A percentile compares a stretch with the other conserved stretches of the same genome.
Conservation (phyloP, 768 basidiomycete species). For the Pisolithus albus region DNA sequence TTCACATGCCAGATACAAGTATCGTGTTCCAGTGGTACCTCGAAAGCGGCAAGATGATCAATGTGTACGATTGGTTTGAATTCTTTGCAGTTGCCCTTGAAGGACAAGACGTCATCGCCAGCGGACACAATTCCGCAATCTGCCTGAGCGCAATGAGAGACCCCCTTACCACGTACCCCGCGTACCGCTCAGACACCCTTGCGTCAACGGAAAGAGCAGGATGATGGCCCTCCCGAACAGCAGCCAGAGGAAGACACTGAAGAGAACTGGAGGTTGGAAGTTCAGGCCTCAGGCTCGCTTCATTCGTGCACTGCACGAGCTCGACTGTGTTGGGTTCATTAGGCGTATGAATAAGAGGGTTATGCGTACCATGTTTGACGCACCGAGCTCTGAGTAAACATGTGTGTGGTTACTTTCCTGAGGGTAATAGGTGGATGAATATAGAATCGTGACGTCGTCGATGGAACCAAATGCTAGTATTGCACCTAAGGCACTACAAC, state of each 20-base stretch:
- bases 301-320: constrained; percentile 73
- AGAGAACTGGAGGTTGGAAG: constrained; percentile 52
- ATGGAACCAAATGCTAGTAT: too few relatives aligned
- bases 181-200: neutral
- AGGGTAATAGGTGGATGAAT: too few relatives aligned
- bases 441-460: too few relatives aligned
- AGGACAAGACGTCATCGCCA: constrained; percentile 32
- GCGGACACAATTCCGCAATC: neutral
- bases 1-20: constrained; percentile 64
- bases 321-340: too few relatives aligned
- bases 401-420: constrained; percentile 8
- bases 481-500: too few relatives aligned
- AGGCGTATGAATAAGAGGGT: too few relatives aligned
- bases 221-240: too few relatives aligned
- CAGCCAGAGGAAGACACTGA: constrained; percentile 19
- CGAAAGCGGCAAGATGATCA: constrained; percentile 76
- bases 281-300: constrained; percentile 73
- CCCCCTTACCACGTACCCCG: neutral
- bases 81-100: constrained; percentile 66
- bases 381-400: constrained; percentile 6
- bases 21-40: constrained; percentile 73
- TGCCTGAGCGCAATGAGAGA: neutral
- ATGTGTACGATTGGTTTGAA: constrained; percentile 85
- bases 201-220: too few relatives aligned
- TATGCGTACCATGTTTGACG: too few relatives aligned